A percentile compares a stretch with the other conserved stretches of the same genome.
phyloP scores from a whole-genome alignment of 2,329 filamentous ascomycete species.

The Arthrinium puccinioides region DNA sequence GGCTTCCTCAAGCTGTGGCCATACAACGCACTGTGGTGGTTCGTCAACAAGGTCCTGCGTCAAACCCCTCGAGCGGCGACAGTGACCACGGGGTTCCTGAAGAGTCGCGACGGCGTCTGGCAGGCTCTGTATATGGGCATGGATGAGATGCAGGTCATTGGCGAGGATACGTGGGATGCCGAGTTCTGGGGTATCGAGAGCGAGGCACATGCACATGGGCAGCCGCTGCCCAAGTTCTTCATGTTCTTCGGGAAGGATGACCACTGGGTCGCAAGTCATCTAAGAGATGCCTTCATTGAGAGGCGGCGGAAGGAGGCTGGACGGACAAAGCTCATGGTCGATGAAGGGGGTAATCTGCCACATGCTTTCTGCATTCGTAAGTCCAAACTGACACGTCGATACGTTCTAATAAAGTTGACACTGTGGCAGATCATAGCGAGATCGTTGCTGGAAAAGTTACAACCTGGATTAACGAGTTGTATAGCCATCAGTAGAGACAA shows the following conservation, averaged over 20 bases:
- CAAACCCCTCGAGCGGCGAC: conserved; percentile 41
- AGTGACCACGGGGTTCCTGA: conserved; percentile 46
- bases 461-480: conserved; percentile 47
- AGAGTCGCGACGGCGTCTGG: conserved; percentile 48
- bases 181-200: conserved; percentile 47
- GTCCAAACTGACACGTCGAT: conserved; percentile 12
- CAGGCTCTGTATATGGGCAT: conserved; percentile 52
- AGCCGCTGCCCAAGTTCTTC: conserved; percentile 39
- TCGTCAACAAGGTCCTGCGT: conserved; percentile 25
- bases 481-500: too few species aligned
- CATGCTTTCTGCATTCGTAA: conserved; percentile 55
- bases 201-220: conserved; percentile 13
- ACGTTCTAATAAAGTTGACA: neutral
- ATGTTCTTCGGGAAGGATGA: conserved; percentile 54
- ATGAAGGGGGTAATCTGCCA: conserved; percentile 46
- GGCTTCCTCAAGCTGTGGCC: conserved; percentile 35
- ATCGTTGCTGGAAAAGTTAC: conserved; percentile 39
- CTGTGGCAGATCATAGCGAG: conserved; percentile 34
- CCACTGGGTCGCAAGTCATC: conserved; percentile 53
- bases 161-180: conserved; percentile 51
- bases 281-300: conserved; percentile 49
- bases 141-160: conserved; percentile 53
- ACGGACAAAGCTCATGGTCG: conserved; percentile 42
- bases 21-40: conserved; percentile 27
- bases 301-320: conserved; percentile 25